phyloP scores from a whole-genome alignment of 495 filamentous ascomycete genomes.

The Penicillium argentinense region DNA sequence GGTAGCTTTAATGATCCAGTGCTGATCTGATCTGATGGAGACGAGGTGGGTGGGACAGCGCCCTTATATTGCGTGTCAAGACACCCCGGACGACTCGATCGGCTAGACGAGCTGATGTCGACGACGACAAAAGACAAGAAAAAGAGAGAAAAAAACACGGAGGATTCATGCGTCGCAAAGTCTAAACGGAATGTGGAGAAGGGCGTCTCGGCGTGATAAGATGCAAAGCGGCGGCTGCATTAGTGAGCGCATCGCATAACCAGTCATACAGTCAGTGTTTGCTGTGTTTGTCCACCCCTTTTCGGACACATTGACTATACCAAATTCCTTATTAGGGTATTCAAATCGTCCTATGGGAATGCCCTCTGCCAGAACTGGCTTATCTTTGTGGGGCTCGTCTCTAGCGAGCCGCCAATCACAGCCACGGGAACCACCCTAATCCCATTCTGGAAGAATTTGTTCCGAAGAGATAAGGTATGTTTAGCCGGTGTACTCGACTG shows the following conservation, averaged over 20 bases:
- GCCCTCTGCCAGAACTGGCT: neutral
- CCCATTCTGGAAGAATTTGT: too few relatives aligned
- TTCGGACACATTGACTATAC: too few relatives aligned
- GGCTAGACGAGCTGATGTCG: too few relatives aligned
- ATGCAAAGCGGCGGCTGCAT: constrained; percentile 5
- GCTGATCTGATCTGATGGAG: neutral
- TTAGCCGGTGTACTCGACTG: too few relatives aligned
- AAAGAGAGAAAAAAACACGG: neutral
- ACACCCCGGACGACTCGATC: too few relatives aligned
- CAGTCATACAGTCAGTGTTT: neutral
- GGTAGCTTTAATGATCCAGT: constrained; percentile 1
- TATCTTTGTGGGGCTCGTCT: too few relatives aligned
- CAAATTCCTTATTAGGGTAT: too few relatives aligned
- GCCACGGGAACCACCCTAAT: too few relatives aligned
- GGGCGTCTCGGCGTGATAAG: constrained; percentile 8
- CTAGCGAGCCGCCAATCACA: too few relatives aligned
- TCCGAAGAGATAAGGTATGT: too few relatives aligned
- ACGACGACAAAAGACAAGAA: neutral
- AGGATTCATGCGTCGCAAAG: neutral
- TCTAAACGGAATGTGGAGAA: constrained; percentile 7
- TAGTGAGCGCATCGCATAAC: constrained; percentile 29
- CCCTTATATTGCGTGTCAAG: too few relatives aligned
- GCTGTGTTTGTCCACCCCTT: neutral
- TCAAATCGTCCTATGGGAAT: too few relatives aligned
- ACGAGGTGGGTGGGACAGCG: neutral